Evolutionary conservation across 2,329 filamentous ascomycete species (phyloP).

Genomic region (Stemphylium lycopersici): DNA sequence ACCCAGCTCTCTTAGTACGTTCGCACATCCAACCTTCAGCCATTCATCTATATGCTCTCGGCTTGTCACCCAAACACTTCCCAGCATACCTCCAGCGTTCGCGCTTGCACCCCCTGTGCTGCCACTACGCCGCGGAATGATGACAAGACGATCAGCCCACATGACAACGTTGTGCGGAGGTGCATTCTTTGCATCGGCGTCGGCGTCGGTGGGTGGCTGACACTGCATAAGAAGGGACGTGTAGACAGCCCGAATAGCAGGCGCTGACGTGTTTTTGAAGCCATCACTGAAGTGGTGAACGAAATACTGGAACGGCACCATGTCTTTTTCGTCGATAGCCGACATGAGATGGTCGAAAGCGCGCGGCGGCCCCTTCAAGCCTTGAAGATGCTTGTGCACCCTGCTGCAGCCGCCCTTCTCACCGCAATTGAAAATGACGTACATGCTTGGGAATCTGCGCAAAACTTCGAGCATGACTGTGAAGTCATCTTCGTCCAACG

Average conservation of each 20-base stretch:
- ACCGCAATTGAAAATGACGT: conserved; percentile 57
- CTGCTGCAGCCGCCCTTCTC: conserved; percentile 54
- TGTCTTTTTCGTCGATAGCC: conserved; percentile 20
- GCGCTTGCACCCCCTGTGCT: conserved; percentile 48
- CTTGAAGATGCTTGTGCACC: conserved; percentile 59
- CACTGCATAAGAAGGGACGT: conserved; percentile 23
- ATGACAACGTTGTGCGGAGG: conserved; percentile 58
- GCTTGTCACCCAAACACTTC: conserved; percentile 50
- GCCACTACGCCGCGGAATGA: conserved; percentile 53
- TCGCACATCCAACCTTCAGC: conserved; percentile 45
- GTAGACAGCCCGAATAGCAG: conserved; percentile 26
- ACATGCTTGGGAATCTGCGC: conserved; percentile 36
- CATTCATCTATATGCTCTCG: conserved; percentile 48
- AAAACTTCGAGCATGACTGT: conserved; percentile 48
- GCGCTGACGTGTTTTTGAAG: conserved; percentile 7
- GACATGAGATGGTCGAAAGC: conserved; percentile 33
- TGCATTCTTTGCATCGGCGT: conserved; percentile 14
- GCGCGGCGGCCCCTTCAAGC: conserved; percentile 45
- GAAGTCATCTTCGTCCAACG: conserved; percentile 51
- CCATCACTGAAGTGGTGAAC: conserved; percentile 35
- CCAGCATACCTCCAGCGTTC: conserved; percentile 58
- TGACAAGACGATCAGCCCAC: conserved; percentile 53
- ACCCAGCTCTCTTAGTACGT: conserved; percentile 49
- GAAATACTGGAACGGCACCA: conserved; percentile 49
- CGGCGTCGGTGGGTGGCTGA: conserved; percentile 17